Base-by-base conservation (phyloP, 1,284 basidiomycete species). In the Apiotrichum domesticum region DNA sequence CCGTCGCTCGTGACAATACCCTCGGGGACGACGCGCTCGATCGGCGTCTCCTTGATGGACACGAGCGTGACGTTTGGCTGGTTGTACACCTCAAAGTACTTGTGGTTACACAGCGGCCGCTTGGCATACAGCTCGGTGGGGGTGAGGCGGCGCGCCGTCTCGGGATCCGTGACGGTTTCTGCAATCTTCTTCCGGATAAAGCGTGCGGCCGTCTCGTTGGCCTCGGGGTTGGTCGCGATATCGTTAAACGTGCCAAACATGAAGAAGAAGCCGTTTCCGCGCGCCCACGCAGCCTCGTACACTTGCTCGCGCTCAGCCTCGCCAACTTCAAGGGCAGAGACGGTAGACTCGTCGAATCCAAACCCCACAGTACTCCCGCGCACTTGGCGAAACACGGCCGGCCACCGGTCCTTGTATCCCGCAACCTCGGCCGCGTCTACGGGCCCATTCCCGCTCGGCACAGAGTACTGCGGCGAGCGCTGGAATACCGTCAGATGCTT, bases 71-170 rank as follows among this genome's bases (percentile, higher is more conserved):
- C 58, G 43, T 59, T 59, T 8, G 37, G 6, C 44, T 42, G 58
- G 51, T 59, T 59, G 54, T 56, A 59, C 32, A 52, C 54, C 29
- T 59, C 51, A 35, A 53, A 59, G 54, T 59, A 59, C 42, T 45
- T 37, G 47, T 55, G 46, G 43, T 55, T 54, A 47, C 54, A 56
- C 35, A 56, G 47, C 9, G 51, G 54, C 13, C 58, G 58, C 47
- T 55, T 55, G 42, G 58, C 58, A 40, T 51, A 55, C 33, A 56
- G 51, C 6, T 49, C 54, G 21, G 9, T 33, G 9, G 54, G 54
- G 6, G 54, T 59, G 46, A 59, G 58, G 3, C 35, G 33, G 8
- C 37, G 33, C 10, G 58, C 58, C 32, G 53, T 55, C 40, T 41
- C 51, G n/a, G 54, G 54, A 15, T 59, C 58, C 40, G 43, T 55